A percentile compares a stretch with the other conserved stretches of the same genome.
Conservation (phyloP, 1,139 yeast genomes). For the Diutina neorugosa region DNA sequence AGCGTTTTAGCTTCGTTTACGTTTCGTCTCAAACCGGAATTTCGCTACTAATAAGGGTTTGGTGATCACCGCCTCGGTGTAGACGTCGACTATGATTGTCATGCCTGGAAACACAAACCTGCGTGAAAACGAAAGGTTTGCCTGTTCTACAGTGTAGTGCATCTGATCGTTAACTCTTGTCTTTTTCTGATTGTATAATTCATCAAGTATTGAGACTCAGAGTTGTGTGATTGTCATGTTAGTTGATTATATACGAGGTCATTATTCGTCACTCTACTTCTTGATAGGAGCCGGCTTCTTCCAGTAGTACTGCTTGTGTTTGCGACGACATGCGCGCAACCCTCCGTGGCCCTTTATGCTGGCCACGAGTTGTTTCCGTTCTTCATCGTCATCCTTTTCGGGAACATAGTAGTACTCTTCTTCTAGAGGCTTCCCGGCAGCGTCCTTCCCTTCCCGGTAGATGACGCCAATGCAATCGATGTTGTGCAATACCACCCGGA, state of each 20-base stretch:
- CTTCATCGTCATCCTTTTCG: slow-evolving; percentile 63
- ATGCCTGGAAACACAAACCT: no score
- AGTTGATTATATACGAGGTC: background rate
- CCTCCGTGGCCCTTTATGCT: slow-evolving; percentile 74
- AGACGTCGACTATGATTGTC: no score
- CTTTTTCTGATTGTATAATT: no score
- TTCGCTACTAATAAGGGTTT: no score
- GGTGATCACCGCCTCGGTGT: no score
- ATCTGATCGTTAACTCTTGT: no score
- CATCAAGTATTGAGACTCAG: background rate
- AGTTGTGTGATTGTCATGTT: background rate
- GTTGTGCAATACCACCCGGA: slow-evolving; percentile 37
- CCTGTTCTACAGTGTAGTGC: no score
- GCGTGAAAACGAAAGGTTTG: no score
- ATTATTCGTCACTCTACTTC: background rate
- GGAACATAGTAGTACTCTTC: slow-evolving; percentile 88
- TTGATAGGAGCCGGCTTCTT: slow-evolving; percentile 44
- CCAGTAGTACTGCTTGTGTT: slow-evolving; percentile 89
- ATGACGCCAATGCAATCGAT: slow-evolving; percentile 68
- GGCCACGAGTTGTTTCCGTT: slow-evolving; percentile 58
- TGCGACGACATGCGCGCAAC: slow-evolving; percentile 80
- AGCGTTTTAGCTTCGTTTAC: no score
- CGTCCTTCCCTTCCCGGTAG: slow-evolving; percentile 83
- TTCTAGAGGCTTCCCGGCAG: slow-evolving; percentile 88
- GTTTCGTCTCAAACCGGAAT: no score